Evolutionary conservation across 805 yeast genomes (phyloP), one percentile per base, ranked within the genome.

Genomic region (Ogataea populi-albae): DNA sequence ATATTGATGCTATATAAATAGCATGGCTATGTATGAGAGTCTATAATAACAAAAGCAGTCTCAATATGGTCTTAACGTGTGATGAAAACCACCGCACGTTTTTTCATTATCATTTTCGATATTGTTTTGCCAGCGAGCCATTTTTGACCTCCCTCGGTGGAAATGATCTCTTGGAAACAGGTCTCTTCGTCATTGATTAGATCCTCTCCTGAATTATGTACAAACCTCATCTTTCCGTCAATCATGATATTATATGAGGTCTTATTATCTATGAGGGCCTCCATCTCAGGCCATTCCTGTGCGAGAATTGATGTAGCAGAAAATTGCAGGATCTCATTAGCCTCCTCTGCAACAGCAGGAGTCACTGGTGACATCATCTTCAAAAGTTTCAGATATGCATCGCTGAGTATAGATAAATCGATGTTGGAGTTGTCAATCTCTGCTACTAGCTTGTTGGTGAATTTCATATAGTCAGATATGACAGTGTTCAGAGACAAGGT

Each of bases 401-500:
- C 69, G 38, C 73, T 45, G 8, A 75, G 48, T n/a, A 86, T 41
- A 0, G 61, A 62, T 0, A 57, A 43, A 26, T 62, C 57, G 7
- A 76, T 61, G 1, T 55, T 45, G 1, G 60, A 48, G 5, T 62
- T 52, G 23, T 69, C 68, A 3, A 66, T 27, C 0, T 73, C 69
- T 2, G 55, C 44, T 2, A 57, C 51, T 12, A 85, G 48, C 2
- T 66, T 46, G 48, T 79, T 75, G 8, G 94, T 82, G 32, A 81
- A 57, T 52, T 88, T 93, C 96, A 88, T 91, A 52, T 78, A 83
- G 54, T 88, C 94, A 0, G 97, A 86, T 17, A 93, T 75, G 2
- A 87, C 79, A 0, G 96, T 89, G 58, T 93, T 91, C 55, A 91
- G 65, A 0, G 88, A 69, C 18, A 83, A 61, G 1, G 75, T 71